phyloP scores from a whole-genome alignment of 139 green algal genomes.

The Coelastrella sp. region DNA sequence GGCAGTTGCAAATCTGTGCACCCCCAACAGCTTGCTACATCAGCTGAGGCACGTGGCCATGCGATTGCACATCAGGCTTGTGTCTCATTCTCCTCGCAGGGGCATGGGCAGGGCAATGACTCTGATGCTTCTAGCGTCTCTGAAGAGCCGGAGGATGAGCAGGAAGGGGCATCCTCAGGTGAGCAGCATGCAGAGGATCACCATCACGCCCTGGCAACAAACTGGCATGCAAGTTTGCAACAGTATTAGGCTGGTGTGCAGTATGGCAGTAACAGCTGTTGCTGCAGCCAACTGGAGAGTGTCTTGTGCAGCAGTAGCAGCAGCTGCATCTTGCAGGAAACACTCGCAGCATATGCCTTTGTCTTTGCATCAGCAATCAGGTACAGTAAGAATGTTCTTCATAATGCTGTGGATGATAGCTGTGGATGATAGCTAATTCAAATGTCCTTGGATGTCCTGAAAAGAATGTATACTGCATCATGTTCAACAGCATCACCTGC shows the following conservation, averaged over 20 bases:
- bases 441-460: too few relatives aligned
- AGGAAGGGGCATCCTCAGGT: conserved; percentile 13
- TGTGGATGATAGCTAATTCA: neutral
- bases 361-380: neutral
- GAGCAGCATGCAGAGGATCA: neutral
- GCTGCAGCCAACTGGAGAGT: neutral
- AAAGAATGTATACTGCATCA: too few relatives aligned
- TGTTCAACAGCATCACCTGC: too few relatives aligned
- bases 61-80: too few relatives aligned
- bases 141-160: conserved; percentile 24
- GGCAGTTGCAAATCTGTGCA: neutral
- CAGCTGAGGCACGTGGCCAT: too few relatives aligned
- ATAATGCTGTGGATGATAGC: neutral
- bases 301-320: neutral
- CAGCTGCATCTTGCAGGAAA: neutral
- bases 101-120: neutral
- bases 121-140: neutral
- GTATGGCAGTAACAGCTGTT: too few relatives aligned
- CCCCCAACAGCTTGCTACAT: too few relatives aligned
- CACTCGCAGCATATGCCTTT: neutral
- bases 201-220: too few relatives aligned
- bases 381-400: neutral
- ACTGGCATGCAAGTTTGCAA: too few relatives aligned
- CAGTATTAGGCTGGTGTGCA: too few relatives aligned
- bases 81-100: neutral